Evolutionary conservation across 1,139 yeast species (phyloP), one percentile per base, ranked within the genome.

Genomic region (Hyphopichia fennica): DNA sequence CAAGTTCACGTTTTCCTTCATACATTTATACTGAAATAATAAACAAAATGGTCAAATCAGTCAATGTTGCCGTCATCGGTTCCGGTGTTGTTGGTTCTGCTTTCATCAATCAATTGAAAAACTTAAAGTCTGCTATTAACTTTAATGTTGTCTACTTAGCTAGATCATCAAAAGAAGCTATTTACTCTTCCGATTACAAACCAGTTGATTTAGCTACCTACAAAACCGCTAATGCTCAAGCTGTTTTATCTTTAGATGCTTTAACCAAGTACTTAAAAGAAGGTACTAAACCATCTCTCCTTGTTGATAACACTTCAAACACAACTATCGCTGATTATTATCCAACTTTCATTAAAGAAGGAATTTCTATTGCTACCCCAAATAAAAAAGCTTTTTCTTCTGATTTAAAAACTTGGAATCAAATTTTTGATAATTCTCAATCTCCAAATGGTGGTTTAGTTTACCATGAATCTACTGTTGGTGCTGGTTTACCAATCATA

Each of bases 401-500:
- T 34, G 84, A 81, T 42, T 68, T 87, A 50, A 65, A 73, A 16
- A 67, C 82, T 14, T 93, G 98, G 97, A 79, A 87, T 45, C 75
- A 79, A 42, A 82, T 95, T 43, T 89, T 87, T 57, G 63, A 69
- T 33, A 68, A 63, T 42, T 72, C 81, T 33, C 74, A 75, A 38
- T 63, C 73, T 11, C 71, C 75, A 37, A 68, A 71, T 28, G 87
- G 85, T 40, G 96, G 95, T 31, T 75, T 91, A 50, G 96, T 90
- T 36, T 91, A 89, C 73, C 99, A 93, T 60, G 99, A 95, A 74
- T 95, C 98, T 40, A 88, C 98, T n/a, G 99, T 93, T 44, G 99
- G 98, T 58, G 99, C 99, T 34, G 99, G 98, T 43, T 77, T 95
- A 61, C 99, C 99, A 47, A 82, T 93, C 50, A 82, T 93, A 54